Conservation (phyloP, 345 rosid genomes). For the Aurinia saxatilis region DNA sequence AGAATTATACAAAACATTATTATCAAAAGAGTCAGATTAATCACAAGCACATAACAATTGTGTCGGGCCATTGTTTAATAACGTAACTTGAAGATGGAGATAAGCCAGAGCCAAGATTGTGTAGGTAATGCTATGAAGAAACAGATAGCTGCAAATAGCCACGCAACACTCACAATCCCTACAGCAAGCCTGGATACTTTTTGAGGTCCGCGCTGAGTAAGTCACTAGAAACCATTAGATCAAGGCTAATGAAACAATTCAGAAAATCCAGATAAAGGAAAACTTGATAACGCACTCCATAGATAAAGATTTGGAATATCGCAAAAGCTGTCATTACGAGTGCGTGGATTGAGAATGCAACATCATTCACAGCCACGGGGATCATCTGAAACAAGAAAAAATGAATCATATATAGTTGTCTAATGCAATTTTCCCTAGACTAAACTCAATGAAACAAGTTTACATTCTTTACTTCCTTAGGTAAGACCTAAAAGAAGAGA, state of each 20-base stretch:
- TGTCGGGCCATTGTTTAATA: too few species aligned
- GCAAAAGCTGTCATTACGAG: conserved; percentile 58
- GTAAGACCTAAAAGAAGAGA: too few species aligned
- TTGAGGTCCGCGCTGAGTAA: conserved; percentile 70
- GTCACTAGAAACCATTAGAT: conserved; percentile 2
- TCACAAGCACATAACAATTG: background rate
- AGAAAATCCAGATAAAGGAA: background rate
- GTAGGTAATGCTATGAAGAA: conserved; percentile 66
- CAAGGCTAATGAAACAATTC: background rate
- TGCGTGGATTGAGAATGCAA: conserved; percentile 89
- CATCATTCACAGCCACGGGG: conserved; percentile 90
- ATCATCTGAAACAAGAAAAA: conserved; percentile 57
- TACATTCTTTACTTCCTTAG: too few species aligned
- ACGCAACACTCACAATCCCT: conserved; percentile 44
- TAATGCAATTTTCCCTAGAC: too few species aligned
- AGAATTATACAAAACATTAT: background rate
- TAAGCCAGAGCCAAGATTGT: conserved; percentile 90
- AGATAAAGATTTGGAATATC: conserved; percentile 64
- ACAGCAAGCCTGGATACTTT: conserved; percentile 59
- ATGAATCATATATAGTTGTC: too few species aligned
- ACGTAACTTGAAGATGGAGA: conserved; percentile 73
- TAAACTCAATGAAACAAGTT: too few species aligned
- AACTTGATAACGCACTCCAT: conserved; percentile 44
- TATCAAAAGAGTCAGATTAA: background rate
- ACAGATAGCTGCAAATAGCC: conserved; percentile 58